Evolutionary conservation across 2,329 filamentous ascomycete species (phyloP), one percentile per base, ranked within the genome.

Genomic region (Trichoderma arundinaceum): DNA sequence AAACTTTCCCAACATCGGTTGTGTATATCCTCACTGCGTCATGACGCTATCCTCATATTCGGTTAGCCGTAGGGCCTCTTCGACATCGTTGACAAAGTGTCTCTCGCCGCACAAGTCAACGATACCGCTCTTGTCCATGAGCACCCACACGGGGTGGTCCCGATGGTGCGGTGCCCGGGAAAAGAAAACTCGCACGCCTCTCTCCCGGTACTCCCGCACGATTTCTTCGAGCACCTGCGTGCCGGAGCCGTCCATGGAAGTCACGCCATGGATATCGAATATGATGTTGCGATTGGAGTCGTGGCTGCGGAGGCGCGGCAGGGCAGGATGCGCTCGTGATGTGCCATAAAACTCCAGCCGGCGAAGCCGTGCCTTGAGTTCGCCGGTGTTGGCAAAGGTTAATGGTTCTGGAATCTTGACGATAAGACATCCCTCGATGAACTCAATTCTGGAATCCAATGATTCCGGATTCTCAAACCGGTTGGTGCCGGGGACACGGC

Each of bases 241-340:
- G 1, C 94, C 95, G 0, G 93, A 96, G 6, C 93, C 95, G 75
- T 99, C 95, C 72, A 99, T 88, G 33, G 90, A 91, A 0, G 94
- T 97, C 3, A 99, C 95, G n/a, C 95, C 95, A 71, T 98, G 94
- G 7, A 98, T 93, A 75, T 99, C 95, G 73, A 99, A 98, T 68
- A 99, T 93, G 76, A 99, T 84, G 74, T 97, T 97, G 71, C 88
- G 87, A 75, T 97, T 97, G 72, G 92, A 89, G 67, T 94, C 90
- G n/a, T 88, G 85, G 32, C 85, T 82, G 4, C 94, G 86, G 13
- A 96, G 83, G 2, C 91, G 86, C 0, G 95, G 95, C 17, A 97
- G 82, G 0, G 94, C 94, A 0, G 95, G 95, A 72, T 98, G 95
- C 0, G 92, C 92, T 61, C 86, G 83, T 52, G 83, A 89, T 0